phyloP scores from a whole-genome alignment of 176 grass and related monocot genomes.

The Oryza glaberrima region DNA sequence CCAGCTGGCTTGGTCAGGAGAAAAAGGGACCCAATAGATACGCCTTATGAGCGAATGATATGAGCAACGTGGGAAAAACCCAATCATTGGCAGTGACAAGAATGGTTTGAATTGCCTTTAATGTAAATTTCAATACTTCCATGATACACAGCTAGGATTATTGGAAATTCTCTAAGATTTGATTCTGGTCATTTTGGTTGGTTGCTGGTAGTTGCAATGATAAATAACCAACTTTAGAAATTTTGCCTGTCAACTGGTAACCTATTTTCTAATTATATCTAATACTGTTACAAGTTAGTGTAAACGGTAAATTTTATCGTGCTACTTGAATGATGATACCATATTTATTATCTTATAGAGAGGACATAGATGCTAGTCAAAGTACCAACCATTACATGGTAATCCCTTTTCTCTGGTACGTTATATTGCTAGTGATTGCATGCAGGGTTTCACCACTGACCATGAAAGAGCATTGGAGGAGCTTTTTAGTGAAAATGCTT shows the following conservation, averaged over 20 bases:
- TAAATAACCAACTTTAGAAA: neutral
- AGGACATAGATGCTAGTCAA: neutral
- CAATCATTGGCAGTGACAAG: neutral
- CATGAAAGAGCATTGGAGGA: conserved; percentile 98
- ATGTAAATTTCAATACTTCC: conserved; percentile 8
- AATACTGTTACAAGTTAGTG: conserved; percentile 13
- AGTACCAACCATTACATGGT: conserved; percentile 5
- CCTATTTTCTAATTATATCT: too few species aligned
- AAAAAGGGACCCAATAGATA: neutral
- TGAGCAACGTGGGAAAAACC: neutral
- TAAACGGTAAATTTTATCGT: conserved; percentile 5
- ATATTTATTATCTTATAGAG: neutral
- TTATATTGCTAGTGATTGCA: conserved; percentile 17
- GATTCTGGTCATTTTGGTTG: neutral
- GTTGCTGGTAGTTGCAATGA: conserved; percentile 6
- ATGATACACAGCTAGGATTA: conserved; percentile 13
- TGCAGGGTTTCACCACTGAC: conserved; percentile 91
- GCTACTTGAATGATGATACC: neutral
- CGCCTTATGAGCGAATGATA: neutral
- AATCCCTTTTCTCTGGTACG: conserved; percentile 25
- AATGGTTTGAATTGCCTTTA: neutral
- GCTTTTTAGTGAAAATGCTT: conserved; percentile 92
- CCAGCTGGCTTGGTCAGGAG: neutral
- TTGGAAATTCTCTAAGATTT: neutral
- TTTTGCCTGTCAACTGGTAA: neutral